Evolutionary conservation across 352 stramenopile species (phyloP).

Genomic region (Thalassiosira hispida): DNA sequence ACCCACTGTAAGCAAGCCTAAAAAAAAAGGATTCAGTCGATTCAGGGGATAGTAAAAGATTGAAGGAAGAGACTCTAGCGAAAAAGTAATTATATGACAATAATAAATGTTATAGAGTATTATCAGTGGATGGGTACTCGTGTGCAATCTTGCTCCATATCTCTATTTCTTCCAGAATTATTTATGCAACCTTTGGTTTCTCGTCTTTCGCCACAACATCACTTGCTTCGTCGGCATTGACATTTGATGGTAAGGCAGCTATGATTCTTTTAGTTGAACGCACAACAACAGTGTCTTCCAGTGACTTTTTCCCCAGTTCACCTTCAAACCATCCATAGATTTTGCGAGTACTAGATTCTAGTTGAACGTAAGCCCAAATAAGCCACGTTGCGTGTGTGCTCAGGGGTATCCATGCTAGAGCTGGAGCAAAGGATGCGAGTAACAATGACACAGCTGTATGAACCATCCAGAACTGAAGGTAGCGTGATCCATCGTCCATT

Average conservation of each 20-base stretch:
- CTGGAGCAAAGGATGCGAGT: slow-evolving; percentile 48
- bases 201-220: neutral
- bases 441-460: slow-evolving; percentile 59
- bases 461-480: slow-evolving; percentile 80
- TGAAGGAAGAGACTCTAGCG: too few relatives aligned
- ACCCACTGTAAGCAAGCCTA: too few relatives aligned
- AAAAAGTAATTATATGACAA: too few relatives aligned
- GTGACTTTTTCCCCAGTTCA: slow-evolving; percentile 56
- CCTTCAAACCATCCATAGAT: slow-evolving; percentile 65
- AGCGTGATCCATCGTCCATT: slow-evolving; percentile 51
- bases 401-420: slow-evolving; percentile 80
- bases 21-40: too few relatives aligned
- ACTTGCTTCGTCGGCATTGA: neutral
- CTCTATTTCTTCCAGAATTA: neutral
- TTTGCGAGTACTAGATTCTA: slow-evolving; percentile 57
- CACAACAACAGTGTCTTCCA: slow-evolving; percentile 47
- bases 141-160: neutral
- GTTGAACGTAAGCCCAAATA: slow-evolving; percentile 69
- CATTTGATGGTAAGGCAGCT: slow-evolving; percentile 49
- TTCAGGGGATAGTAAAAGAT: too few relatives aligned
- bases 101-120: too few relatives aligned
- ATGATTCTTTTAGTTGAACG: slow-evolving; percentile 34
- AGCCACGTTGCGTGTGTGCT: slow-evolving; percentile 73
- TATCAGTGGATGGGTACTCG: too few relatives aligned
- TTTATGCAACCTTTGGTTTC: slow-evolving; percentile 14